Conservation (phyloP, 2,329 filamentous ascomycete genomes). For the Alternaria viburni region DNA sequence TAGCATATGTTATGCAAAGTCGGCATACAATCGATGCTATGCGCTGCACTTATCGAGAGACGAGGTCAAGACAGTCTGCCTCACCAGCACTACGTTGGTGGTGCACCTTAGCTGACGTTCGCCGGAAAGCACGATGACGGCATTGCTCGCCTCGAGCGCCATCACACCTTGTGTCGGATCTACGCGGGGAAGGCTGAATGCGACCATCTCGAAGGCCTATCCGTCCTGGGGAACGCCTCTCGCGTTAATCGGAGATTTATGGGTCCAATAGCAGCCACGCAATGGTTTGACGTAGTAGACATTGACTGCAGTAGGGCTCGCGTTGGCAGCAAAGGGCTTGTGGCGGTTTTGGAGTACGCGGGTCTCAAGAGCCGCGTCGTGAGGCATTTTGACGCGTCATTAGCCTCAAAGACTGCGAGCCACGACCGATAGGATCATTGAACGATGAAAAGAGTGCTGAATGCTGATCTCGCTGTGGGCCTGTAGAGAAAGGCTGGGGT, state of each 20-base stretch:
- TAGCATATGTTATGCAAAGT: conserved; percentile 2
- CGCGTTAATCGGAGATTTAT: not conserved
- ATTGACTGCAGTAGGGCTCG: not conserved
- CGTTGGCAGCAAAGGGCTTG: not conserved
- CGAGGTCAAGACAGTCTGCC: not conserved
- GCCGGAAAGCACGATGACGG: conserved; percentile 25
- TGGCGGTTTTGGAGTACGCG: not conserved
- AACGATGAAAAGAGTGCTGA: not conserved
- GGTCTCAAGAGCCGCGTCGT: not conserved
- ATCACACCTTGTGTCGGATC: conserved; percentile 23
- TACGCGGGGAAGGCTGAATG: conserved; percentile 12
- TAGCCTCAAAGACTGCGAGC: not conserved
- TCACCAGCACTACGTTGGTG: not conserved
- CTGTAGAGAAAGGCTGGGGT: not conserved
- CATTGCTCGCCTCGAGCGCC: conserved; percentile 6
- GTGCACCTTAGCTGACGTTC: not conserved
- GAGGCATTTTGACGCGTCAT: not conserved
- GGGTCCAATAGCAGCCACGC: not conserved
- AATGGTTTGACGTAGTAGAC: not conserved
- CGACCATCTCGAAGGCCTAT: conserved; percentile 6
- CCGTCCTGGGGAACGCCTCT: not conserved
- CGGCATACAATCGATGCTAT: not conserved
- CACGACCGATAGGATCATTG: not conserved
- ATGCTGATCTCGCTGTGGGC: not conserved
- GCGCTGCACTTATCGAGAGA: not conserved